Conservation (phyloP, 139 green algal species). For the Chlorella vulgaris region DNA sequence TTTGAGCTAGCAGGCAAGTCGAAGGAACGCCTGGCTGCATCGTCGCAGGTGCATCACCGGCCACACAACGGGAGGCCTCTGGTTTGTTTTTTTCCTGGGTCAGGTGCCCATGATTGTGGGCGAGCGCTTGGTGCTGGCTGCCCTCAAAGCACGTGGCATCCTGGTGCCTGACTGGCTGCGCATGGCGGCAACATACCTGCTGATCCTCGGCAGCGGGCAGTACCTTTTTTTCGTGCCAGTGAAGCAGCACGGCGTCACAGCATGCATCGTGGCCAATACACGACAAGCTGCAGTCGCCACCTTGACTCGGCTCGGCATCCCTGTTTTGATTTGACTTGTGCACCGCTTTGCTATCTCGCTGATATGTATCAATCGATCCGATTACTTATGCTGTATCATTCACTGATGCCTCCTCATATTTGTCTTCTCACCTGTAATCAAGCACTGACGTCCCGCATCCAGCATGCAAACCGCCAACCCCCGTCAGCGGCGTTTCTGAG, state of each 20-base stretch:
- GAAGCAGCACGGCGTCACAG: not conserved
- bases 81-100: conserved; percentile 33
- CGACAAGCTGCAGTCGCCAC: not conserved
- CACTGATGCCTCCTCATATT: no score
- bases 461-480: no score
- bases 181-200: not conserved
- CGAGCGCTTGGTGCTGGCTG: conserved; percentile 15
- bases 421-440: no score
- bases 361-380: no score
- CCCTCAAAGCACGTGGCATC: conserved; percentile 11
- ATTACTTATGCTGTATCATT: no score
- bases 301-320: not conserved
- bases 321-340: not conserved
- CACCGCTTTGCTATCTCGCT: no score
- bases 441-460: no score
- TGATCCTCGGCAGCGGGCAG: conserved; percentile 1
- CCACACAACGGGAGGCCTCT: conserved; percentile 17
- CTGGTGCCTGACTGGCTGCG: not conserved
- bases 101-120: conserved; percentile 10
- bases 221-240: not conserved
- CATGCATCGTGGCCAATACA: not conserved
- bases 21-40: no score
- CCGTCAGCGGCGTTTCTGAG: no score
- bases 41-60: conserved; percentile 28
- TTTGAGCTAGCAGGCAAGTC: no score